A percentile compares a stretch with the other conserved stretches of the same genome.
phyloP scores from a whole-genome alignment of 305 asterid species.

The Fraxinus floribunda region DNA sequence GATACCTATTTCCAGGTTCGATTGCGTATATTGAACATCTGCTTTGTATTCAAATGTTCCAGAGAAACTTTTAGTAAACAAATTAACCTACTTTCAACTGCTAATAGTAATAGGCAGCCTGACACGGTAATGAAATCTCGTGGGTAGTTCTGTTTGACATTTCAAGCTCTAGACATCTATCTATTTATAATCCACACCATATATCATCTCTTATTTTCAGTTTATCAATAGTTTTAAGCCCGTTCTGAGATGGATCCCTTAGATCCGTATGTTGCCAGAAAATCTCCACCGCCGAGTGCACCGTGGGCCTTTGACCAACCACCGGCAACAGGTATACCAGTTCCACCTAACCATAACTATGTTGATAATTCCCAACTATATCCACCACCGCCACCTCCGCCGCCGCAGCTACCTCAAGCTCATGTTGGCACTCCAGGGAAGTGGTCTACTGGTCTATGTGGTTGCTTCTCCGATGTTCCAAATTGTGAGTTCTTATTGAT shows the following conservation, averaged over 20 bases:
- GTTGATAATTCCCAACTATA: background rate
- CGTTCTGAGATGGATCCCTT: slow-evolving; percentile 10
- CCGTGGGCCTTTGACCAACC: slow-evolving; percentile 3
- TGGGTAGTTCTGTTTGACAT: background rate
- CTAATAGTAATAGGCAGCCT: background rate
- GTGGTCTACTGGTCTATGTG: slow-evolving; percentile 47
- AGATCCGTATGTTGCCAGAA: background rate
- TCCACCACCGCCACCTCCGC: background rate
- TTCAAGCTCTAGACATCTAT: background rate
- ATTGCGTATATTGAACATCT: background rate
- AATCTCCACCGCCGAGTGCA: slow-evolving; percentile 20
- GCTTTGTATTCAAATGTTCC: background rate
- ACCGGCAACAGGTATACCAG: slow-evolving; percentile 22
- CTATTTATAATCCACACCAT: background rate
- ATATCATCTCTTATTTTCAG: background rate
- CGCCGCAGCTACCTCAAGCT: background rate
- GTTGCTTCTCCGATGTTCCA: slow-evolving; percentile 31
- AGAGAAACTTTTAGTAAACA: background rate
- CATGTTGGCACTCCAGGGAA: slow-evolving; percentile 17
- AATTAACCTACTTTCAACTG: background rate
- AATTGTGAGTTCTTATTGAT: slow-evolving; percentile 32
- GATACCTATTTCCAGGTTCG: background rate
- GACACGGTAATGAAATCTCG: background rate
- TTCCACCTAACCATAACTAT: background rate
- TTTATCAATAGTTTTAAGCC: background rate